Percentiles rank a stretch among this genome's conserved stretches.
Evolutionary conservation across 805 yeast genomes (phyloP).

Genomic region (Cyberlindnera suaveolens): DNA sequence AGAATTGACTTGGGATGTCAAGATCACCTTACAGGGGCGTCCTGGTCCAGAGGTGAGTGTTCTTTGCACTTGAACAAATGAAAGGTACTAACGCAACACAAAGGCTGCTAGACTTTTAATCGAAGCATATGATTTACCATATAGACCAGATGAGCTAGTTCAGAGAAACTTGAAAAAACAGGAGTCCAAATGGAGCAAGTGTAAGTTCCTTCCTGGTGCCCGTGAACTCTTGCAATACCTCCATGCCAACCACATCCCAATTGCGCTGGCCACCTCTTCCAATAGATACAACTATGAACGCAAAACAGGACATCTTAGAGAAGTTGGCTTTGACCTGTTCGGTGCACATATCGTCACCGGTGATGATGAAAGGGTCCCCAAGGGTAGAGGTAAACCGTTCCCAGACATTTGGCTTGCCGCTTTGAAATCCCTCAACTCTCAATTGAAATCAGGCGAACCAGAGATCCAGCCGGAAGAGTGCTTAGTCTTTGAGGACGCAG

Average conservation of each 20-base stretch:
- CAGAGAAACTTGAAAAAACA: conserved; percentile 45
- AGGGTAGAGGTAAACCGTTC: conserved; percentile 86
- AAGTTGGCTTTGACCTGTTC: conserved; percentile 58
- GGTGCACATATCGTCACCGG: conserved; percentile 72
- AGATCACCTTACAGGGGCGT: conserved; percentile 80
- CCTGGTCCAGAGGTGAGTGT: conserved; percentile 61
- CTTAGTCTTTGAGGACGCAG: conserved; percentile 90
- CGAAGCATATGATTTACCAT: conserved; percentile 60
- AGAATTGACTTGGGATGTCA: conserved; percentile 84
- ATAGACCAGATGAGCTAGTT: conserved; percentile 60
- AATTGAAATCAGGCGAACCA: conserved; percentile 30
- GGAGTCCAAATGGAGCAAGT: conserved; percentile 49
- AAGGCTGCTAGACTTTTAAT: conserved; percentile 41
- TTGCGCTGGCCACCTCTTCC: conserved; percentile 90
- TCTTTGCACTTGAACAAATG: not conserved
- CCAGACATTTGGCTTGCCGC: conserved; percentile 93
- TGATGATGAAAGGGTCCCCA: conserved; percentile 77
- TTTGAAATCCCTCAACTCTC: conserved; percentile 60
- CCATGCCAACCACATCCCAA: conserved; percentile 51
- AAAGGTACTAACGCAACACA: conserved; percentile 21
- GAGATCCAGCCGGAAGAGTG: conserved; percentile 70
- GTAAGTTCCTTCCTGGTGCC: conserved; percentile 81
- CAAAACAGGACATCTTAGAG: conserved; percentile 63
- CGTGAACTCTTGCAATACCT: conserved; percentile 55
- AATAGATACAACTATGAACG: conserved; percentile 49